Evolutionary conservation across 768 basidiomycete genomes (phyloP), one percentile per base, ranked within the genome.

Genomic region (Amanita rubescens): DNA sequence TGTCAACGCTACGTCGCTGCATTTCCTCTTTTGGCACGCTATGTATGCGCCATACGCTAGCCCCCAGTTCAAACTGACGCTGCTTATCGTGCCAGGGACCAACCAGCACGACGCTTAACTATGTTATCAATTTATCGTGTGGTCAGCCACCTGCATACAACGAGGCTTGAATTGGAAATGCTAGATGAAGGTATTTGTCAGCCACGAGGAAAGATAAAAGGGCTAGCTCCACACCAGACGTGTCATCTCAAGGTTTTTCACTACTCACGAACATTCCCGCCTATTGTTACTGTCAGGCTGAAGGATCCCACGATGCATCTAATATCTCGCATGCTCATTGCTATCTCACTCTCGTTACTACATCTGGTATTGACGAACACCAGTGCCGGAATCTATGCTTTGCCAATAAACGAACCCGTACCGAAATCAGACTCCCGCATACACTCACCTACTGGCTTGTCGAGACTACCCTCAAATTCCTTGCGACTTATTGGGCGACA

Each of bases 1-100:
- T 53, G 52, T 53, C 38, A 53, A 10, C 19, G 32, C n/a, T 25
- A 6, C n/a, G 17, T 8, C 24, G 43, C 34, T 32, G 12, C 17
- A n/a, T 52, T 52, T 30, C 51, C 51, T 44, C 35, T 52, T 52
- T 44, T 25, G 51, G 42, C 10, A 35, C 20, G n/a, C 33, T 17
- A 19, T 49, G 27, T 30, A 30, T 30, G 27, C 27, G 27, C 27
- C 3, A 30, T 30, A 30, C 8, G 27, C 27, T 30, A 30, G 8
- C 8, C 27, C 27, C 27, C 3, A 30, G 8, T 30, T 8, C 27
- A 4, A 8, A 3, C 27, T 30, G n/a, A n/a, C 27, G 27, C 27
- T 8, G 27, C 27, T 8, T 30, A 30, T 8, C 8, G 27, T 30
- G 8, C 27, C 27, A 30, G 27, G 27, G n/a, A n/a, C n/a, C n/a